phyloP scores from a whole-genome alignment of 148 eudicot species.

The Selenicereus undatus region DNA sequence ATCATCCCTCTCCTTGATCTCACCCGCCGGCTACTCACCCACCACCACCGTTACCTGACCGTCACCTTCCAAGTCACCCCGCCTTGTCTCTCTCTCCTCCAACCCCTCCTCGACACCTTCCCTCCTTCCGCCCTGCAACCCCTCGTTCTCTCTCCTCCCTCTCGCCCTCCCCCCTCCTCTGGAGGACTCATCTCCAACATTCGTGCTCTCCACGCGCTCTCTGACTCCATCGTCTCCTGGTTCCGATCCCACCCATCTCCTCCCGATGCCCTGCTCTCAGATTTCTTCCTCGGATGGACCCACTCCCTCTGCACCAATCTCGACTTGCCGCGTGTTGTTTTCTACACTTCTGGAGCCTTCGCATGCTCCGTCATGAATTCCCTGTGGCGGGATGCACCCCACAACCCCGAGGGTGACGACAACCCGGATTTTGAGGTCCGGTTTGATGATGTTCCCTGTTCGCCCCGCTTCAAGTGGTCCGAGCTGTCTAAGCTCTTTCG shows the following conservation, averaged over 20 bases:
- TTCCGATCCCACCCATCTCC: conserved; percentile 30
- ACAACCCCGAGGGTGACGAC: background rate
- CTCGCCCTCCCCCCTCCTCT: background rate
- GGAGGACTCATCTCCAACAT: conserved; percentile 6
- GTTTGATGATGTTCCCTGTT: conserved; percentile 16
- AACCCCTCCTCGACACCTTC: conserved; percentile 3
- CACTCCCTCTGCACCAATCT: conserved; percentile 10
- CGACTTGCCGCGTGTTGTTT: conserved; percentile 27
- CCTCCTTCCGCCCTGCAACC: conserved; percentile 4
- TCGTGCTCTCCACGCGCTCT: conserved; percentile 17
- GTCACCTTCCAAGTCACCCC: conserved; percentile 27
- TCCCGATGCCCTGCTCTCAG: conserved; percentile 25
- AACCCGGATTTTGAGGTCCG: background rate
- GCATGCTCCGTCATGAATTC: conserved; percentile 17
- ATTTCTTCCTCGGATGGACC: conserved; percentile 32
- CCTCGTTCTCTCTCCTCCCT: conserved; percentile 20
- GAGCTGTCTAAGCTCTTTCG: conserved; percentile 17
- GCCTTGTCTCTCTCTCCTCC: conserved; percentile 4
- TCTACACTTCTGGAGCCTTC: conserved; percentile 33
- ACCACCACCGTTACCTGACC: conserved; percentile 3
- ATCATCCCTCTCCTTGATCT: conserved; percentile 19
- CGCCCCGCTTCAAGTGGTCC: conserved; percentile 26
- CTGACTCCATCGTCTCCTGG: conserved; percentile 22
- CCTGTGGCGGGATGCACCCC: conserved; percentile 14
- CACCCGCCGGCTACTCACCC: conserved; percentile 24